These are phyloP conservation scores for Fusarium sp. DNA, from an alignment of 2,329 filamentous ascomycete genomes.

Conservation along the genomic window DNA sequence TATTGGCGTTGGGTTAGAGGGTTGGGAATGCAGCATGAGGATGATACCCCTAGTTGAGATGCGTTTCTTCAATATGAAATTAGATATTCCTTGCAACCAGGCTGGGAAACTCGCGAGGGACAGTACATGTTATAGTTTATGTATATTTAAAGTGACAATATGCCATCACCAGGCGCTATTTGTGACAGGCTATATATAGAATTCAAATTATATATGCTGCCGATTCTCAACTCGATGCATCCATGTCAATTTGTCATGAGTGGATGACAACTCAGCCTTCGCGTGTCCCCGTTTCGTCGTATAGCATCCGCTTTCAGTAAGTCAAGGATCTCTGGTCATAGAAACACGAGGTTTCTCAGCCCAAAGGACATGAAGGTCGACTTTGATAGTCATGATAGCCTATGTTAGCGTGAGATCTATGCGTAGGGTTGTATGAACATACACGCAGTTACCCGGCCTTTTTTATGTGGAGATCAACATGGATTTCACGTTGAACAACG, in stretches of 20 bases:
- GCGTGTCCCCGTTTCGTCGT: constrained; percentile 1
- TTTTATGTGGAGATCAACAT: too few species aligned
- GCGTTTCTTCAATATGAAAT: constrained; percentile 11
- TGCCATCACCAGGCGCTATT: background rate
- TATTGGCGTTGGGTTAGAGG: constrained; percentile 28
- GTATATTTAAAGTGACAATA: background rate
- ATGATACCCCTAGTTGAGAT: constrained; percentile 27
- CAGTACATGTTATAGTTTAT: background rate
- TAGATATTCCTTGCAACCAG: constrained; percentile 5
- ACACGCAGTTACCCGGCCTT: background rate
- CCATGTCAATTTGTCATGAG: constrained; percentile 5
- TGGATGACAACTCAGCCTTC: constrained; percentile 16
- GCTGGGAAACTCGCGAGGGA: background rate
- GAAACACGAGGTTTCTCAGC: constrained; percentile 1
- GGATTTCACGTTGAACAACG: background rate
- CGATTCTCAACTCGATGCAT: background rate
- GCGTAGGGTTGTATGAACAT: background rate
- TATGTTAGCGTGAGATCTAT: background rate
- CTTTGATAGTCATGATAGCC: background rate
- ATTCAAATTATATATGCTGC: background rate
- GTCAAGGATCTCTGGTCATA: background rate
- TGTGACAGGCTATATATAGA: background rate
- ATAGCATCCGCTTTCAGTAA: background rate
- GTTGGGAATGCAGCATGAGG: constrained; percentile 17
- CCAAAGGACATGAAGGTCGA: background rate